Evolutionary conservation across 352 stramenopile species (phyloP), one percentile per base, ranked within the genome.

Genomic region (Phytophthora pistaciae): DNA sequence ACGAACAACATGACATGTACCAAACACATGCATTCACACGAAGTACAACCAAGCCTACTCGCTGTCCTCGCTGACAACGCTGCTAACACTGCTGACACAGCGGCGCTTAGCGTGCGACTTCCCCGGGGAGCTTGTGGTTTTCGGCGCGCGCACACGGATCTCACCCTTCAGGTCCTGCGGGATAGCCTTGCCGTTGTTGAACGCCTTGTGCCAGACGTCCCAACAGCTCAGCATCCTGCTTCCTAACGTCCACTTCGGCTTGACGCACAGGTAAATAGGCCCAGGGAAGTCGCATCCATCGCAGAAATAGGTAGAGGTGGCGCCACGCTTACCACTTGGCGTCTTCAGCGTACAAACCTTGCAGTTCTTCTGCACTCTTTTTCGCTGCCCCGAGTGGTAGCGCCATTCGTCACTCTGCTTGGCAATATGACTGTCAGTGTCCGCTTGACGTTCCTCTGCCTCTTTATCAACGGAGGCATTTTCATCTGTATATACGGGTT

Each of bases 221-320:
- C 58, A 64, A 8, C 58, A 48, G 5, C 48, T 64, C 7, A 23
- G 9, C 1, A 21, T 48, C 11, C 21, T 57, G 27, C 14, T 44
- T 18, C 27, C 25, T 11, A 48, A 14, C 7, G 5, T 9, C 58
- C 44, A 56, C 48, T 64, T 64, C 2, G 25, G 8, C 29, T 64
- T 64, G 6, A 49, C 10, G 18, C 44, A 49, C 18, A 56, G 29
- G 4, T 55, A 55, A 1, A 56, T 49, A 6, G 44, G 27, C 29
- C 27, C 27, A 6, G 59, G 20, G 10, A 50, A 40, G 13, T 58
- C 31, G 20, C 59, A 66, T 29, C 13, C 44, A 36, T 66, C 31
- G 2, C 46, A 66, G 20, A 29, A 66, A 21, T 49, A 66, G 1
- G 59, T 64, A 2, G 58, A 49, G n/a, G 58, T 64, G 14, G 44